Percentiles rank a stretch among this genome's conserved stretches.
Evolutionary conservation across 176 grass and related monocot species (phyloP).

Genomic region (Oryza longistaminata): DNA sequence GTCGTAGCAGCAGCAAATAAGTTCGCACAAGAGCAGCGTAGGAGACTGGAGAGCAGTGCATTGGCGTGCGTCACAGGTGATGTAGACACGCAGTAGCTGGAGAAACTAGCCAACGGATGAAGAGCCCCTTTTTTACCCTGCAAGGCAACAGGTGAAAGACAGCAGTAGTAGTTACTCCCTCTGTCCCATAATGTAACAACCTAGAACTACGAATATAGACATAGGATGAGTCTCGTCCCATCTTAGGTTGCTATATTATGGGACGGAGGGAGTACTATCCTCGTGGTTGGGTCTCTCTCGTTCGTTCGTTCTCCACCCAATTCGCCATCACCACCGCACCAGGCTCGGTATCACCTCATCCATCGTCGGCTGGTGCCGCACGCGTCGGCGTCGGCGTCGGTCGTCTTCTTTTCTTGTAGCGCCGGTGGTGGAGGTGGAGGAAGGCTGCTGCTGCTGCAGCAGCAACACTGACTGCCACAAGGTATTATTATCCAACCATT

Average conservation of each 20-base stretch:
- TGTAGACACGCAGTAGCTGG: slow-evolving; percentile 29
- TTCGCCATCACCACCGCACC: not conserved
- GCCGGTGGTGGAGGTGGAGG: not conserved
- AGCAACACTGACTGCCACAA: not conserved
- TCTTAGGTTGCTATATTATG: too few relatives aligned
- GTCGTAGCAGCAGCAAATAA: not conserved
- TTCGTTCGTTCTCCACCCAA: not conserved
- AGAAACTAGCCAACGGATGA: not conserved
- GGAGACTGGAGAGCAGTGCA: not conserved
- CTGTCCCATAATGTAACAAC: too few relatives aligned
- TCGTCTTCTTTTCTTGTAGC: not conserved
- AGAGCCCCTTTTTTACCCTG: not conserved
- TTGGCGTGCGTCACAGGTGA: slow-evolving; percentile 35
- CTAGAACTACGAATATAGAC: too few relatives aligned
- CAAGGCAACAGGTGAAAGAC: not conserved
- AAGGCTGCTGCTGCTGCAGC: not conserved
- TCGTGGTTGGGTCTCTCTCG: not conserved
- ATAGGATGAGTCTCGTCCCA: too few relatives aligned
- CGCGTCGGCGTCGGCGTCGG: too few relatives aligned
- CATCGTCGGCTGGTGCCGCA: not conserved
- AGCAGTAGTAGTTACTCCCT: too few relatives aligned
- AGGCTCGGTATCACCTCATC: not conserved
- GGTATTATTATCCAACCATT: not conserved
- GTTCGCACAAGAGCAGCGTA: not conserved
- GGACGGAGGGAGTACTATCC: too few relatives aligned